phyloP scores from a whole-genome alignment of 805 yeast genomes.

The Spathaspora arborariae region DNA sequence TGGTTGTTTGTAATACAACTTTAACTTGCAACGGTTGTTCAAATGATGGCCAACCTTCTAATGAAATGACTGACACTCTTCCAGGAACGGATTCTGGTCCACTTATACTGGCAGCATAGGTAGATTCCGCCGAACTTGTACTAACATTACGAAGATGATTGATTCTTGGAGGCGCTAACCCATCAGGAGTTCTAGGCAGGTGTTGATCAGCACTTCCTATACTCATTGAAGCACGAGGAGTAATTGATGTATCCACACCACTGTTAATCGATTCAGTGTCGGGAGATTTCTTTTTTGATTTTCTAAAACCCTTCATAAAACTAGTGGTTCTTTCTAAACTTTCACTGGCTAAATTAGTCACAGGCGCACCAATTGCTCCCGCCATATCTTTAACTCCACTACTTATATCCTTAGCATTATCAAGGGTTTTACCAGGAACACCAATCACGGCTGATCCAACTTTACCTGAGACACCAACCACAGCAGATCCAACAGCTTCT shows the following conservation, averaged over 20 bases:
- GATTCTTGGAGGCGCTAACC: constrained; percentile 36
- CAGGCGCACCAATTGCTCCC: constrained; percentile 15
- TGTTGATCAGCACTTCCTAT: constrained; percentile 5
- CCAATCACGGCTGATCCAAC: constrained; percentile 34
- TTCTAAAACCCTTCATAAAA: constrained; percentile 6
- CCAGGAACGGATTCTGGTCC: constrained; percentile 48
- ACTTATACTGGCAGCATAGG: constrained; percentile 32
- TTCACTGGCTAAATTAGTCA: constrained; percentile 10
- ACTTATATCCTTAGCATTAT: constrained; percentile 44
- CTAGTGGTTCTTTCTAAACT: constrained; percentile 17
- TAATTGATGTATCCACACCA: constrained; percentile 2
- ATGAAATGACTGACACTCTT: constrained; percentile 47
- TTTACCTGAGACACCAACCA: constrained; percentile 8
- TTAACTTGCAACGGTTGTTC: constrained; percentile 45
- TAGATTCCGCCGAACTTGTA: constrained; percentile 27
- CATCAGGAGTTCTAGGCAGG: constrained; percentile 15
- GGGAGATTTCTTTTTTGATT: constrained; percentile 2
- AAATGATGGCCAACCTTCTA: constrained; percentile 35
- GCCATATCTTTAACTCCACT: constrained; percentile 36
- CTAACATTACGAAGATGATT: constrained; percentile 20
- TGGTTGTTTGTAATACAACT: constrained; percentile 44
- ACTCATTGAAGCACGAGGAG: background rate
- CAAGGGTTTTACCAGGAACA: constrained; percentile 31
- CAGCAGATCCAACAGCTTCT: constrained; percentile 38
- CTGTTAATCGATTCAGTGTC: constrained; percentile 3